Percentiles rank a stretch among this genome's conserved stretches.
These are phyloP conservation scores for Aspergillus leporis DNA, from an alignment of 495 filamentous ascomycete species.

Conservation along the genomic window DNA sequence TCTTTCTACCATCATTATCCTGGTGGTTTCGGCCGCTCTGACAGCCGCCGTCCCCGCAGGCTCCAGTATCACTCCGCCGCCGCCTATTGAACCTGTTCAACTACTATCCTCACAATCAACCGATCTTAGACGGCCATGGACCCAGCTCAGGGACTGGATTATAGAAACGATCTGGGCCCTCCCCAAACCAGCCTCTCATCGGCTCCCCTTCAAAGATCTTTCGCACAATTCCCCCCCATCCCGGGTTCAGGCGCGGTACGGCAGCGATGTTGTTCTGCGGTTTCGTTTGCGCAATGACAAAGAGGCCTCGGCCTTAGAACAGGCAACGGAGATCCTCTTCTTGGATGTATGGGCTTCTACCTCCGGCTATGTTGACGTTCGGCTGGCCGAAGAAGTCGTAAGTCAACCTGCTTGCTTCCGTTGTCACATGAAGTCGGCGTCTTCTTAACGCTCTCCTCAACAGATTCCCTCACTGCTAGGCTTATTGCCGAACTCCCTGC, in stretches of 20 bases:
- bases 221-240: conserved; percentile 36
- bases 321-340: conserved; percentile 73
- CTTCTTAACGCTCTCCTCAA: conserved; percentile 9
- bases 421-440: background rate
- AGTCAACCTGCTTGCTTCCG: conserved; percentile 21
- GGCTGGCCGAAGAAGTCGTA: conserved; percentile 75
- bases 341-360: conserved; percentile 91
- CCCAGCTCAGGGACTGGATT: conserved; percentile 62
- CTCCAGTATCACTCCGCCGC: conserved; percentile 43
- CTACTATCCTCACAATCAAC: conserved; percentile 29
- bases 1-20: conserved; percentile 18
- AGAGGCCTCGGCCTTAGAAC: conserved; percentile 71
- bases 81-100: conserved; percentile 39
- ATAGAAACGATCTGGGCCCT: conserved; percentile 66
- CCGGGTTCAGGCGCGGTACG: conserved; percentile 66
- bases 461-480: conserved; percentile 78
- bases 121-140: conserved; percentile 42
- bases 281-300: conserved; percentile 73
- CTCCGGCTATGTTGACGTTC: conserved; percentile 81
- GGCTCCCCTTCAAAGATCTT: conserved; percentile 7
- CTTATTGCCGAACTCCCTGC: conserved; percentile 73
- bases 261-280: conserved; percentile 79
- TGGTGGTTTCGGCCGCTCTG: conserved; percentile 30
- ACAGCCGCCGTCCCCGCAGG: conserved; percentile 43
- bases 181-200: conserved; percentile 23